Percentiles rank a stretch among this genome's conserved stretches.
phyloP scores from a whole-genome alignment of 2,329 filamentous ascomycete species.

The Fusarium solani-melongenae region DNA sequence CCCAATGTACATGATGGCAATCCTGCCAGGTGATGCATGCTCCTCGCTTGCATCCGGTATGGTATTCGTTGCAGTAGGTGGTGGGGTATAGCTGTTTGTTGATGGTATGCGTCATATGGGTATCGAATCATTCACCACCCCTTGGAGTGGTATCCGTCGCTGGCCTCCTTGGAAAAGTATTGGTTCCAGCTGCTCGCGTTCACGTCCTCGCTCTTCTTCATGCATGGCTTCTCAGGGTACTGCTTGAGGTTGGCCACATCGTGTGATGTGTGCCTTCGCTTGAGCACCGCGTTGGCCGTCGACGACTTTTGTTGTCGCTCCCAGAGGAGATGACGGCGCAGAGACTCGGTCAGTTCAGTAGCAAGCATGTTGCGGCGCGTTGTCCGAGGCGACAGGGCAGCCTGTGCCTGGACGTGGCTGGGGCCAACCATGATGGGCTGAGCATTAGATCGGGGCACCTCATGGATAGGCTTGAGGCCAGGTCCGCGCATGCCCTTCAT shows the following conservation, averaged over 20 bases:
- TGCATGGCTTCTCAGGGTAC: constrained; percentile 75
- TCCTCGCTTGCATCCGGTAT: not conserved
- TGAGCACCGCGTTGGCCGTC: constrained; percentile 87
- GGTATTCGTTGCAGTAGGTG: constrained; percentile 13
- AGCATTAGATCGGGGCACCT: constrained; percentile 72
- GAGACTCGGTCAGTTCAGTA: constrained; percentile 91
- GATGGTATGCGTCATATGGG: constrained; percentile 24
- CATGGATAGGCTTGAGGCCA: constrained; percentile 65
- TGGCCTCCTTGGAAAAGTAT: constrained; percentile 84
- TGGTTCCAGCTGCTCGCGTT: constrained; percentile 85
- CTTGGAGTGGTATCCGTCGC: constrained; percentile 58
- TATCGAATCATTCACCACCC: constrained; percentile 50
- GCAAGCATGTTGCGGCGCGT: constrained; percentile 96
- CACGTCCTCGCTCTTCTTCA: constrained; percentile 68
- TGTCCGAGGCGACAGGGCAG: constrained; percentile 88
- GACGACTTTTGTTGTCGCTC: constrained; percentile 95
- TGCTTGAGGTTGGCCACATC: constrained; percentile 90
- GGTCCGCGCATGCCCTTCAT: constrained; percentile 69
- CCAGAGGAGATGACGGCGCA: constrained; percentile 91
- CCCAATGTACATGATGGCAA: constrained; percentile 42
- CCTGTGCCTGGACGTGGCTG: constrained; percentile 72
- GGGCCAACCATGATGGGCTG: constrained; percentile 84
- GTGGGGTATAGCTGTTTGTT: constrained; percentile 34
- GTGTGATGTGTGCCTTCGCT: constrained; percentile 89
- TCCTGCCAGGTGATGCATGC: constrained; percentile 21